Conservation (phyloP, 106 monocot genomes). For the Dioscorea zingiberensis region DNA sequence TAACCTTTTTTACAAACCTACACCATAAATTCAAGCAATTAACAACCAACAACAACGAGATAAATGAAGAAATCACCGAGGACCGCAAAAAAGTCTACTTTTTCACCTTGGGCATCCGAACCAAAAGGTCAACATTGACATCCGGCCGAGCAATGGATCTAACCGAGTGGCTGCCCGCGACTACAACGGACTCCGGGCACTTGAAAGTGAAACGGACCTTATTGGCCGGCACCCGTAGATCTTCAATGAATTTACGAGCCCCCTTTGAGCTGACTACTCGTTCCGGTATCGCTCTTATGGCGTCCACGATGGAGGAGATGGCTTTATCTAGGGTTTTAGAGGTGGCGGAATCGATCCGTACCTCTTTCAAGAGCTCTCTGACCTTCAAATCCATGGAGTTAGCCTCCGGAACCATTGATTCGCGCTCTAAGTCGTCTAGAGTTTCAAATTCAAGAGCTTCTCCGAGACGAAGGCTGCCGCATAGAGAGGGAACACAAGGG, state of each 20-base stretch:
- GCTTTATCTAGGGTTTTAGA: slow-evolving; percentile 29
- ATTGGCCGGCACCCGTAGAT: slow-evolving; percentile 35
- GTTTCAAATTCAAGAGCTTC: too few relatives aligned
- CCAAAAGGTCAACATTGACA: slow-evolving; percentile 60
- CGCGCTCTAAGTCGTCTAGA: too few relatives aligned
- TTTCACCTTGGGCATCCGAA: slow-evolving; percentile 84
- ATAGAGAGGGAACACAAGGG: too few relatives aligned
- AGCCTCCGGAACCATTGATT: neutral
- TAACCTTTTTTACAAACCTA: neutral
- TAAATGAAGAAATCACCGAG: too few relatives aligned
- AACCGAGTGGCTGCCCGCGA: slow-evolving; percentile 66
- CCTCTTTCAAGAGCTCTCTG: slow-evolving; percentile 55
- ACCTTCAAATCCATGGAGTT: slow-evolving; percentile 54
- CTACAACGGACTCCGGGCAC: slow-evolving; percentile 40
- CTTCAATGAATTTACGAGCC: slow-evolving; percentile 46
- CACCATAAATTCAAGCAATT: neutral
- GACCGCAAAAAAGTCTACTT: neutral
- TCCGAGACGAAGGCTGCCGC: too few relatives aligned
- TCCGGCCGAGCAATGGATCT: slow-evolving; percentile 67
- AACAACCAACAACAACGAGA: too few relatives aligned
- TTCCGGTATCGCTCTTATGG: slow-evolving; percentile 46
- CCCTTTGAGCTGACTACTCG: slow-evolving; percentile 25
- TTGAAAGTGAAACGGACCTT: slow-evolving; percentile 60
- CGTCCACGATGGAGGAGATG: slow-evolving; percentile 42
- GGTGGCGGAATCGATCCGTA: slow-evolving; percentile 29